Percentiles rank a stretch among this genome's conserved stretches.
Evolutionary conservation across 495 filamentous ascomycete species (phyloP).

Genomic region (Parathielavia hyrcaniae): DNA sequence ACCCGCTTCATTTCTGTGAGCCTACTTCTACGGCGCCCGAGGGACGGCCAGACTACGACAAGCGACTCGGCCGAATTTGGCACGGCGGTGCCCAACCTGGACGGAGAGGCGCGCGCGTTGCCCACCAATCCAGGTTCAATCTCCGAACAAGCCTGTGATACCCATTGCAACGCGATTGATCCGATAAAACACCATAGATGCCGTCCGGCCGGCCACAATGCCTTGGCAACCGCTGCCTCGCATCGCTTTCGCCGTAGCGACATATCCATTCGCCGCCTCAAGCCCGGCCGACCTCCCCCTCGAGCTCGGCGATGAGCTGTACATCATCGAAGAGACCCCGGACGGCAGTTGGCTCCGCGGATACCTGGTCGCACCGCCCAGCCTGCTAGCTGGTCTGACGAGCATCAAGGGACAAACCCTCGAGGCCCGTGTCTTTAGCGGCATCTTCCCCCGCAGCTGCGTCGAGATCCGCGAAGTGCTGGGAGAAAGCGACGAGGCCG

Average conservation of each 20-base stretch:
- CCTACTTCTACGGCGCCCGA: neutral
- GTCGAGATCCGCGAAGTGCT: slow-evolving; percentile 74
- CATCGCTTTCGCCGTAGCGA: slow-evolving; percentile 95
- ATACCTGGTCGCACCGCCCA: slow-evolving; percentile 91
- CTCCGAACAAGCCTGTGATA: slow-evolving; percentile 3
- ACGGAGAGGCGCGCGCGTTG: neutral
- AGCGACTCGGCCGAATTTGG: neutral
- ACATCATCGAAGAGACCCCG: slow-evolving; percentile 90
- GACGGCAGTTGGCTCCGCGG: slow-evolving; percentile 89
- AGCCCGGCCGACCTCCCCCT: slow-evolving; percentile 89
- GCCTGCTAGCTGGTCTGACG: slow-evolving; percentile 84
- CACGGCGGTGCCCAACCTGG: neutral
- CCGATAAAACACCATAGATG: slow-evolving; percentile 23
- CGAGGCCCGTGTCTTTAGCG: slow-evolving; percentile 91
- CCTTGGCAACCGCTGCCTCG: slow-evolving; percentile 95
- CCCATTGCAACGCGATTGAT: neutral
- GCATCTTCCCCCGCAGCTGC: slow-evolving; percentile 90
- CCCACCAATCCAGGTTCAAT: neutral
- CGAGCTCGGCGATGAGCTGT: slow-evolving; percentile 94
- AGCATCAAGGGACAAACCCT: slow-evolving; percentile 87
- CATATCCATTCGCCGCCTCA: slow-evolving; percentile 81
- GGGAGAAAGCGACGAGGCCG: slow-evolving; percentile 50
- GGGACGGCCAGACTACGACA: neutral
- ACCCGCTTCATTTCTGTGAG: neutral
- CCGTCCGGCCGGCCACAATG: slow-evolving; percentile 50